A percentile compares a stretch with the other conserved stretches of the same genome.
Conservation (phyloP, 306 rosid genomes). For the Pyrus betulifolia region DNA sequence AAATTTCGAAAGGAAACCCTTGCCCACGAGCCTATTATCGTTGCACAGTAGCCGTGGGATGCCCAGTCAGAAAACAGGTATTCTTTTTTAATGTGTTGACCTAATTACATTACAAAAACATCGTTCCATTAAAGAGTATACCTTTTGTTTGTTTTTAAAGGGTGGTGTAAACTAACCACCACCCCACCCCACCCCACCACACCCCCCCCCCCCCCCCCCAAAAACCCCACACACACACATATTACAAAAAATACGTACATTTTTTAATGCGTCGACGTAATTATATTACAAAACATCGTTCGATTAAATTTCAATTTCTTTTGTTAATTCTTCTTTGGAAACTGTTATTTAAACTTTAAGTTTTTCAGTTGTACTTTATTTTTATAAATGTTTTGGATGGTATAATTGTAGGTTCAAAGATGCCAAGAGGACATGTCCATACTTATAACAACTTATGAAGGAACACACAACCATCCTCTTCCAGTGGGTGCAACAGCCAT, state of each 20-base stretch:
- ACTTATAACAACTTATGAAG: constrained; percentile 90
- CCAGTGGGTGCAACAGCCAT: constrained; percentile 89
- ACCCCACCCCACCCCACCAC: too few species aligned
- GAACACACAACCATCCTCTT: constrained; percentile 90
- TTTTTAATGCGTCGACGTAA: too few species aligned
- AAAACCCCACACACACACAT: too few species aligned
- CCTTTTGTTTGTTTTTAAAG: neutral
- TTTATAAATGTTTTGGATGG: neutral
- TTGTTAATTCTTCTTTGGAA: too few species aligned
- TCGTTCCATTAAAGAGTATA: too few species aligned
- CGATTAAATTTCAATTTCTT: too few species aligned
- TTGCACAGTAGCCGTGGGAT: constrained; percentile 79
- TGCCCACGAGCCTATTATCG: constrained; percentile 97
- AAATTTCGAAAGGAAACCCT: constrained; percentile 88
- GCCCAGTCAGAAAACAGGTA: constrained; percentile 94
- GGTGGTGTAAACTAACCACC: neutral
- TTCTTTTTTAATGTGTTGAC: too few species aligned
- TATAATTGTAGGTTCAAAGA: constrained; percentile 67
- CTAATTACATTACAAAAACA: too few species aligned
- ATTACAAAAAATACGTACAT: constrained; percentile 46
- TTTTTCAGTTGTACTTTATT: too few species aligned
- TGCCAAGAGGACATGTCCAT: constrained; percentile 94
- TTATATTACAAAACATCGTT: too few species aligned
- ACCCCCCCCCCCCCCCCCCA: too few species aligned
- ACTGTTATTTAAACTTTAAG: too few species aligned